Percentiles rank a stretch among this genome's conserved stretches.
Conservation (phyloP, 352 stramenopile genomes). For the Phytophthora sansomeana region DNA sequence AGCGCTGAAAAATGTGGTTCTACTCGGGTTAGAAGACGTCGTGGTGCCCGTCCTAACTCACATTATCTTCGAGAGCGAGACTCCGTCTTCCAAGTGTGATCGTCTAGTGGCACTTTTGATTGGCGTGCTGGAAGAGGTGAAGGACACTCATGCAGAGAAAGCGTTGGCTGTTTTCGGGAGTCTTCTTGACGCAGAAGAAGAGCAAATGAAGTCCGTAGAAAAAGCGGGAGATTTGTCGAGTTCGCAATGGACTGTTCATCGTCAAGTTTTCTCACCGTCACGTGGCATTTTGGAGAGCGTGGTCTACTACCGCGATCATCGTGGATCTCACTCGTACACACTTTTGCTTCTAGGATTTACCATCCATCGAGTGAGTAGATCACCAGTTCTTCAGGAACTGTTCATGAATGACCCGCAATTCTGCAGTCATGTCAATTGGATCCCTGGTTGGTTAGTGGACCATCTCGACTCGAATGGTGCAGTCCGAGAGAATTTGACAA, state of each 20-base stretch:
- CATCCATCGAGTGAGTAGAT: conserved; percentile 37
- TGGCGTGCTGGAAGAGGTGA: conserved; percentile 71
- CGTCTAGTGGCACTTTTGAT: conserved; percentile 65
- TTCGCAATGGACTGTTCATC: conserved; percentile 36
- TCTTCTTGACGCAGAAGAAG: conserved; percentile 47
- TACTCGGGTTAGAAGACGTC: conserved; percentile 42
- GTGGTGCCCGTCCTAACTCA: conserved; percentile 29
- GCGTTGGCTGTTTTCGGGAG: conserved; percentile 50
- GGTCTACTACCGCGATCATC: conserved; percentile 69
- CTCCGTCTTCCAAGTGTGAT: conserved; percentile 39
- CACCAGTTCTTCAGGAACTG: conserved; percentile 44
- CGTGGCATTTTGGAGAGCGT: conserved; percentile 66
- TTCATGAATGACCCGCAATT: conserved; percentile 48
- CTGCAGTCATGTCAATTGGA: conserved; percentile 48
- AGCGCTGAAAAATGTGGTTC: conserved; percentile 56
- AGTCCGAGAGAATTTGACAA: conserved; percentile 22
- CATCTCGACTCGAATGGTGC: conserved; percentile 52
- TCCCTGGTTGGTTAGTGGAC: conserved; percentile 52
- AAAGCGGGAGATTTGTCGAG: neutral
- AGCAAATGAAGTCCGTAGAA: neutral
- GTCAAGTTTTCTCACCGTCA: conserved; percentile 64
- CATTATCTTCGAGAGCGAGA: conserved; percentile 26
- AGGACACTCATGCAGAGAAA: conserved; percentile 52
- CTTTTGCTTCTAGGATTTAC: conserved; percentile 67
- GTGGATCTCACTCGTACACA: conserved; percentile 51